Conservation (phyloP, 2,329 filamentous ascomycete genomes). For the Pseudogymnoascus verrucosus region DNA sequence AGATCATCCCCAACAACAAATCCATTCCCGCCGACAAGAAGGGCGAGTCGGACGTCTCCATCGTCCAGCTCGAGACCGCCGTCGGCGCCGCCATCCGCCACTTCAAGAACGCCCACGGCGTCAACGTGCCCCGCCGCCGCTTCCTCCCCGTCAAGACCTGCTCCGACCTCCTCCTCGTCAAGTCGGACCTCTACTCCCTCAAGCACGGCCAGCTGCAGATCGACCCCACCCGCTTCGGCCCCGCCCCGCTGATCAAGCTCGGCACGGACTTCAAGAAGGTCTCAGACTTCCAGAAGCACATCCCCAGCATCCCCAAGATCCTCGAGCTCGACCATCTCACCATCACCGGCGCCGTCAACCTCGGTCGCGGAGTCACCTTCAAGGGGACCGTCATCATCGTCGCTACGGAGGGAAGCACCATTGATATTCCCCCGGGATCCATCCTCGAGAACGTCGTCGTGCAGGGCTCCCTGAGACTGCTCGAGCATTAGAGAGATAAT, state of each 20-base stretch:
- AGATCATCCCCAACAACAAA: constrained; percentile 99
- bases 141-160: constrained; percentile 99
- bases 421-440: constrained; percentile 92
- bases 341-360: constrained; percentile 94
- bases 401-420: constrained; percentile 93
- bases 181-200: constrained; percentile 96
- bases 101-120: constrained; percentile 97
- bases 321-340: constrained; percentile 91
- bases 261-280: constrained; percentile 99
- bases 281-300: constrained; percentile 86
- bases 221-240: constrained; percentile 92
- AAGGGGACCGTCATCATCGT: constrained; percentile 99
- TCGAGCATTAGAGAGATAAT: constrained; percentile 50
- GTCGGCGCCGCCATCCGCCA: constrained; percentile 98
- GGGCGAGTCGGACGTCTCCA: constrained; percentile 95
- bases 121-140: constrained; percentile 93
- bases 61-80: constrained; percentile 96
- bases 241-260: constrained; percentile 96
- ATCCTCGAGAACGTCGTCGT: constrained; percentile 98
- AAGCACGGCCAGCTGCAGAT: constrained; percentile 98
- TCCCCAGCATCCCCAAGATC: constrained; percentile 81
- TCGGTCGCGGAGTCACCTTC: constrained; percentile 87
- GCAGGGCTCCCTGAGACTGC: constrained; percentile 79
- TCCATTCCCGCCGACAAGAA: constrained; percentile 98
- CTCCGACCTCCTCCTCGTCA: constrained; percentile 98